phyloP scores from a whole-genome alignment of 1,139 yeast species.

The Nakaseomyces delphensis region DNA sequence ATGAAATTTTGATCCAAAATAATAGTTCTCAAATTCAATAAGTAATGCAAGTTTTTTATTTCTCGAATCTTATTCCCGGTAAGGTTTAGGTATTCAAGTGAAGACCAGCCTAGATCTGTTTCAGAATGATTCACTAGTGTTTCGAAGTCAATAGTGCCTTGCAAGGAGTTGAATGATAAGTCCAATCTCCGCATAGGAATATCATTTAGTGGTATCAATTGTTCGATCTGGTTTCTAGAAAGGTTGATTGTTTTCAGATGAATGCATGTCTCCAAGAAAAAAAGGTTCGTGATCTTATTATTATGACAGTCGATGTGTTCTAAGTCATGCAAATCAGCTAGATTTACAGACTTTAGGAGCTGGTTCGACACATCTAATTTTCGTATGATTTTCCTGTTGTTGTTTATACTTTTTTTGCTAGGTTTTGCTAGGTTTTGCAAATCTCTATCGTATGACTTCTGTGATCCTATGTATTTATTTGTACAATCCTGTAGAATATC shows the following conservation, averaged over 20 bases:
- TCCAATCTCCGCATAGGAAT: constrained; percentile 16
- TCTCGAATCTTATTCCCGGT: constrained; percentile 19
- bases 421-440: not conserved
- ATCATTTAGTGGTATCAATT: constrained; percentile 16
- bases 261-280: constrained; percentile 13
- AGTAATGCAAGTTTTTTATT: constrained; percentile 15
- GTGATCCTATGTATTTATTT: not conserved
- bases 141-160: constrained; percentile 20
- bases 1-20: constrained; percentile 19
- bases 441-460: not conserved
- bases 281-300: constrained; percentile 17
- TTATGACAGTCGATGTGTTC: constrained; percentile 20
- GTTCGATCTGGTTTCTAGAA: constrained; percentile 19
- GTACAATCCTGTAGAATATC: not conserved
- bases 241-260: constrained; percentile 21
- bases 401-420: no score
- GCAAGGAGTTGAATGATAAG: constrained; percentile 20
- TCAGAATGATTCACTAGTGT: constrained; percentile 4
- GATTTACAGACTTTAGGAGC: not conserved
- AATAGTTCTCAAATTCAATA: constrained; percentile 16
- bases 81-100: constrained; percentile 21
- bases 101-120: constrained; percentile 15
- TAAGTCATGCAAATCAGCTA: constrained; percentile 12
- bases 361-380: not conserved
- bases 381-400: not conserved